Evolutionary conservation across 257 asterid species (phyloP).

Genomic region (Perilla frutescens): DNA sequence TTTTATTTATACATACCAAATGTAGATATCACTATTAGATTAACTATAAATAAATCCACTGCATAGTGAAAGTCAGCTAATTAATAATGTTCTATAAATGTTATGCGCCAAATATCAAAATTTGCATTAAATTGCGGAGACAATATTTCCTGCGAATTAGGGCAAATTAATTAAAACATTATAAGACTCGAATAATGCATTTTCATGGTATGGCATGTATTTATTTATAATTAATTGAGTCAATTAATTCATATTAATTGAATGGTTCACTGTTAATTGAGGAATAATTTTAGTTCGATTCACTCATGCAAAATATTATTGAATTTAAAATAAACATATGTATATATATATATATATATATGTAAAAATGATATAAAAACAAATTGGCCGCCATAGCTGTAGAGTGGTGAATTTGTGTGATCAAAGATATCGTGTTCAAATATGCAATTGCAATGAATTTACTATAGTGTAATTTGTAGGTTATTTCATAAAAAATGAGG

Average conservation of each 20-base stretch:
- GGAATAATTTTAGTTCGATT: no score
- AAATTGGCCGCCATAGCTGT: no score
- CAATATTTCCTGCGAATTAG: constrained; percentile 30
- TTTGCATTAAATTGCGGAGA: constrained; percentile 37
- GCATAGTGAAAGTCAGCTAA: constrained; percentile 15
- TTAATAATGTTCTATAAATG: constrained; percentile 28
- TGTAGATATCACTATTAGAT: not conserved
- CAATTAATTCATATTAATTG: not conserved
- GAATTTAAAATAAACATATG: no score
- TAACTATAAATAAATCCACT: constrained; percentile 6
- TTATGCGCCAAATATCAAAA: constrained; percentile 33
- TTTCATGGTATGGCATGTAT: constrained; percentile 14
- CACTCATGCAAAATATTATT: no score
- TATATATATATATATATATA: no score
- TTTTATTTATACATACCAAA: not conserved
- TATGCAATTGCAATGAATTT: no score
- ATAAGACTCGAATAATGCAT: not conserved
- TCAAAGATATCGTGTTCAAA: no score
- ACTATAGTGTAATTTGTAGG: no score
- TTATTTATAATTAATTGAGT: not conserved
- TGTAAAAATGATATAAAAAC: no score
- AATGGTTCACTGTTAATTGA: not conserved
- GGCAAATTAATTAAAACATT: constrained; percentile 36
- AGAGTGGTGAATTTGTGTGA: no score
- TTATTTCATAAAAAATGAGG: no score